Evolutionary conservation across 352 stramenopile species (phyloP), one percentile per base, ranked within the genome.

Genomic region (Phytophthora cajani): DNA sequence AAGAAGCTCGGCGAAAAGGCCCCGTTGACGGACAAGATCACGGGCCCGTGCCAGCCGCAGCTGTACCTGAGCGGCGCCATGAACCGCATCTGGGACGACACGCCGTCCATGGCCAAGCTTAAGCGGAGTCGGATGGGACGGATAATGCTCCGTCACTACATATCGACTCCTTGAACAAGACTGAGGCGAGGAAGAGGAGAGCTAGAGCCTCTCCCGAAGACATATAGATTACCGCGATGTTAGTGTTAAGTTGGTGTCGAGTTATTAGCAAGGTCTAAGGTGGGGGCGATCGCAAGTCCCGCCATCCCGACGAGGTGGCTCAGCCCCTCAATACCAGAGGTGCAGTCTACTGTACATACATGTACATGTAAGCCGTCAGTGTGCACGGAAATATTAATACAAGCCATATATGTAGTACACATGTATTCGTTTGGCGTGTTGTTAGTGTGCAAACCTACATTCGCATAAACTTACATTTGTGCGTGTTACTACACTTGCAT

Each of bases 31-130:
- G 65, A 71, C 17, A 74, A 73, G 56, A 78, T 82, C 49, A 49
- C 17, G 1, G 75, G 75, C 19, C 75, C 75, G 32, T 78, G 68
- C 42, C 75, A 82, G 47, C 75, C 75, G 25, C 72, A 82, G 5
- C 32, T 64, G 17, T 80, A 82, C 50, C n/a, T 69, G 50, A 51
- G 67, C 12, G 46, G 54, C 36, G 33, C 61, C 1, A 67, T 71
- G 27, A 67, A 61, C 52, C 55, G 67, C 40, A 68, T 74, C 32
- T 77, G 71, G 62, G 71, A 75, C 25, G 75, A 62, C 30, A 61
- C 49, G 9, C 42, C 46, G 11, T 75, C 72, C n/a, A 75, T 68
- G 58, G 42, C 62, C 5, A 75, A 69, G 55, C 17, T 73, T 36
- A 79, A 76, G 30, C 64, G 63, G 55, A 75, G 67, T 69, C 50